Percentiles rank a stretch among this genome's conserved stretches.
Conservation (phyloP, 352 stramenopile species). For the Pythium grandisporangium region DNA sequence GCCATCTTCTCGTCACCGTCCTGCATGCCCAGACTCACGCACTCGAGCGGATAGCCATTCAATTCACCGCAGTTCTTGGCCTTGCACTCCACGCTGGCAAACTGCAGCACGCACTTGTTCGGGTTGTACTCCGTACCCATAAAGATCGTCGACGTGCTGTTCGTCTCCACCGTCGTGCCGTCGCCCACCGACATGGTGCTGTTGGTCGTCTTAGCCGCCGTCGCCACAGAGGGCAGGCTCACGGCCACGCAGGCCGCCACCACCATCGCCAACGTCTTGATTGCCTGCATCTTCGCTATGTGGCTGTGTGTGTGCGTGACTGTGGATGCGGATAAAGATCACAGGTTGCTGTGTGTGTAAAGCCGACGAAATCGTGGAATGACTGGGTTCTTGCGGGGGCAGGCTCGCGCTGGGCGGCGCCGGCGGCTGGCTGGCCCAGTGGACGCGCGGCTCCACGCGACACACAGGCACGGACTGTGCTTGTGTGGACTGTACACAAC, state of each 20-base stretch:
- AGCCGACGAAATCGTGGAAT: no score
- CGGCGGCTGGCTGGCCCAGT: no score
- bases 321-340: no score
- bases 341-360: no score
- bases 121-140: constrained; percentile 65
- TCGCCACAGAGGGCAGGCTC: constrained; percentile 1
- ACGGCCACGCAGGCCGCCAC: constrained; percentile 9
- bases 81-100: constrained; percentile 48
- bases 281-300: constrained; percentile 5
- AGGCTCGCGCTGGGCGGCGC: no score
- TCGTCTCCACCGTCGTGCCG: constrained; percentile 42
- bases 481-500: no score
- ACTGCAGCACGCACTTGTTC: constrained; percentile 55
- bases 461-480: no score
- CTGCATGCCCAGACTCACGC: constrained; percentile 42
- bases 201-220: constrained; percentile 14
- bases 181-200: constrained; percentile 46
- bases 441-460: no score
- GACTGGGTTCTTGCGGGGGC: no score
- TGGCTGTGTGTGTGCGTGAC: no score
- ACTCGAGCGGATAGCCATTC: constrained; percentile 65
- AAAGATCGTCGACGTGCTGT: constrained; percentile 37
- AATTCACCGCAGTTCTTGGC: constrained; percentile 42
- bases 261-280: constrained; percentile 1
- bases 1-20: constrained; percentile 59